Percentiles rank a stretch among this genome's conserved stretches.
phyloP scores from a whole-genome alignment of 2,329 filamentous ascomycete genomes.

The Colletotrichum ledebouriae region DNA sequence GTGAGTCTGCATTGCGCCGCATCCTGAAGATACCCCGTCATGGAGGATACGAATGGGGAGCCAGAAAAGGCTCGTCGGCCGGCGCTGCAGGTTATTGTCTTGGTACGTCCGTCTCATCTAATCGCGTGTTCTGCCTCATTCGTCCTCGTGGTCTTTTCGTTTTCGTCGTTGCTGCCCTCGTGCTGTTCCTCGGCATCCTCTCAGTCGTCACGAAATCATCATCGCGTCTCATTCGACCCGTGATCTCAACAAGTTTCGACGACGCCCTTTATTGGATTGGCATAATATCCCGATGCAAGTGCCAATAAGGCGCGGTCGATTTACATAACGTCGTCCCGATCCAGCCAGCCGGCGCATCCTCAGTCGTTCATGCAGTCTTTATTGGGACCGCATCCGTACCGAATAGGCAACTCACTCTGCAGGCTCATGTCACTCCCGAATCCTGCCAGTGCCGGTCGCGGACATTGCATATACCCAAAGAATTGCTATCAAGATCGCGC shows the following conservation, averaged over 20 bases:
- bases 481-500: too few species aligned
- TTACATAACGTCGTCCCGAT: conserved; percentile 6
- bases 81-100: conserved; percentile 79
- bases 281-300: not conserved
- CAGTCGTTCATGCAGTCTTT: conserved; percentile 34
- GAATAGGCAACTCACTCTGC: conserved; percentile 31
- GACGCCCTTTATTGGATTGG: conserved; percentile 31
- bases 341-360: conserved; percentile 23
- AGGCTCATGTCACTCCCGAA: conserved; percentile 14
- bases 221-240: not conserved
- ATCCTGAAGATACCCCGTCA: conserved; percentile 7
- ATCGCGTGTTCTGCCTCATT: not conserved
- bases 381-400: conserved; percentile 24
- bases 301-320: not conserved
- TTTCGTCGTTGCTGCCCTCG: not conserved
- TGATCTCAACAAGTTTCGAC: conserved; percentile 25
- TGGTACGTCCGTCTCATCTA: conserved; percentile 68
- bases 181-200: not conserved
- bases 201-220: not conserved
- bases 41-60: conserved; percentile 38
- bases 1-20: conserved; percentile 11
- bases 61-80: conserved; percentile 48
- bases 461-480: not conserved
- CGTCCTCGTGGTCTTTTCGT: not conserved
- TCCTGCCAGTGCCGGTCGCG: conserved; percentile 22